These are phyloP conservation scores for Detonula confervacea DNA, from an alignment of 352 stramenopile species.

Conservation along the genomic window DNA sequence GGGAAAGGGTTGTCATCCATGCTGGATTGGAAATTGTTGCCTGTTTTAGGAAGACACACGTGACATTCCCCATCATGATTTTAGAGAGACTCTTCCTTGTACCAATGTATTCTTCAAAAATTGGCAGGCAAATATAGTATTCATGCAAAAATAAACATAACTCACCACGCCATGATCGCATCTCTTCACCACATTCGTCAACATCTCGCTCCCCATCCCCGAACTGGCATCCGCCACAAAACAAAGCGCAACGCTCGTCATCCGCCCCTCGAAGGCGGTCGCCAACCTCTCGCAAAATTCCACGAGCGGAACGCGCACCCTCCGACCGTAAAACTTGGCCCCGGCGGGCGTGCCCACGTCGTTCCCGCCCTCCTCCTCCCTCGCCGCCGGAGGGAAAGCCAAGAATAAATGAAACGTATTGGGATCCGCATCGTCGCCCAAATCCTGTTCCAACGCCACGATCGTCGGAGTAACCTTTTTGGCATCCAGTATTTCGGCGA, in stretches of 20 bases:
- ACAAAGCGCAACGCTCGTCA: constrained; percentile 72
- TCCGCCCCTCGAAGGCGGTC: constrained; percentile 56
- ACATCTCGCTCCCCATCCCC: constrained; percentile 52
- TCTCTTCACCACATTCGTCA: constrained; percentile 60
- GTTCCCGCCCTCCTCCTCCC: neutral
- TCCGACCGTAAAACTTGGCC: constrained; percentile 22
- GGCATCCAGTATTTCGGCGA: constrained; percentile 28
- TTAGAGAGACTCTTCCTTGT: too few species aligned
- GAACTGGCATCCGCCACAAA: constrained; percentile 81
- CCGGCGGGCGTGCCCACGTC: constrained; percentile 3
- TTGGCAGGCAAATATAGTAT: too few species aligned
- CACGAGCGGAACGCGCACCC: constrained; percentile 59
- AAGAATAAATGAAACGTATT: constrained; percentile 54
- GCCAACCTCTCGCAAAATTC: constrained; percentile 65
- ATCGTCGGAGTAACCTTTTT: constrained; percentile 41
- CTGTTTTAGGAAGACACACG: constrained; percentile 15
- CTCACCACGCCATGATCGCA: constrained; percentile 51
- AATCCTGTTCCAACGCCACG: constrained; percentile 54
- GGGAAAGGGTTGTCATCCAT: constrained; percentile 78
- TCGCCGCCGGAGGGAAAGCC: constrained; percentile 27
- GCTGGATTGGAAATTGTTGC: constrained; percentile 63
- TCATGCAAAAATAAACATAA: too few species aligned
- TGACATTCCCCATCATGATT: too few species aligned
- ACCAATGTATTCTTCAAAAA: too few species aligned
- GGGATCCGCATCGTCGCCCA: constrained; percentile 29